phyloP scores from a whole-genome alignment of 1,284 basidiomycete species.

The Heterobasidion irregulare region DNA sequence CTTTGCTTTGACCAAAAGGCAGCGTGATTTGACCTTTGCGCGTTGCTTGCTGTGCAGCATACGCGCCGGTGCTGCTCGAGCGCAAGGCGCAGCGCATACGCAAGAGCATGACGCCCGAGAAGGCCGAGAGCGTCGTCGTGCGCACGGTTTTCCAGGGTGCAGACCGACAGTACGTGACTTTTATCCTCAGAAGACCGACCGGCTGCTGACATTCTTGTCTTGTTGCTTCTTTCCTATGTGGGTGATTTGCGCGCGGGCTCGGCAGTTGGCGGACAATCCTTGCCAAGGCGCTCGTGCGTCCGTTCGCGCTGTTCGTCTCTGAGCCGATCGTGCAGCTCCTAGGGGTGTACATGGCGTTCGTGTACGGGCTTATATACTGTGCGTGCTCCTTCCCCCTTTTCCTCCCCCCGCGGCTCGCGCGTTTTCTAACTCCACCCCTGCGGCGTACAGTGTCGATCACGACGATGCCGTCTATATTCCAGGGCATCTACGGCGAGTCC shows the following conservation, averaged over 20 bases:
- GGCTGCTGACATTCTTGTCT: conserved; percentile 19
- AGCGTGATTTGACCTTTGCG: neutral
- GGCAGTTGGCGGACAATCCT: conserved; percentile 29
- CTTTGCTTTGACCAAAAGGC: neutral
- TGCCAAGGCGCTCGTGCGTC: conserved; percentile 30
- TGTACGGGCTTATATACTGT: conserved; percentile 50
- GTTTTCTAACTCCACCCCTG: neutral
- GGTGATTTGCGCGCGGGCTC: neutral
- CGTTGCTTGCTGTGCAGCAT: conserved; percentile 20
- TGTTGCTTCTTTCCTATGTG: neutral
- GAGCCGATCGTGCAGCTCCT: conserved; percentile 39
- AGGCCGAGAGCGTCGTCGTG: conserved; percentile 15
- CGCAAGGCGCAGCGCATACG: conserved; percentile 31
- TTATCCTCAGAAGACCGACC: conserved; percentile 22
- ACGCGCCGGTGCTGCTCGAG: conserved; percentile 37
- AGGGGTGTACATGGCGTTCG: conserved; percentile 39
- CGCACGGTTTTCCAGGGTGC: conserved; percentile 19
- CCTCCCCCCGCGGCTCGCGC: neutral
- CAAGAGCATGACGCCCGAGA: conserved; percentile 27
- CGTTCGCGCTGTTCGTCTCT: conserved; percentile 33
- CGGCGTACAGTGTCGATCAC: conserved; percentile 38
- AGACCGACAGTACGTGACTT: conserved; percentile 23
- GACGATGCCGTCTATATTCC: conserved; percentile 48
- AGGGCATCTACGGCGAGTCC: conserved; percentile 32
- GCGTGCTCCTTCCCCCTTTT: conserved; percentile 15